Conservation (phyloP, 106 monocot species). For the Ottelia alismoides region DNA sequence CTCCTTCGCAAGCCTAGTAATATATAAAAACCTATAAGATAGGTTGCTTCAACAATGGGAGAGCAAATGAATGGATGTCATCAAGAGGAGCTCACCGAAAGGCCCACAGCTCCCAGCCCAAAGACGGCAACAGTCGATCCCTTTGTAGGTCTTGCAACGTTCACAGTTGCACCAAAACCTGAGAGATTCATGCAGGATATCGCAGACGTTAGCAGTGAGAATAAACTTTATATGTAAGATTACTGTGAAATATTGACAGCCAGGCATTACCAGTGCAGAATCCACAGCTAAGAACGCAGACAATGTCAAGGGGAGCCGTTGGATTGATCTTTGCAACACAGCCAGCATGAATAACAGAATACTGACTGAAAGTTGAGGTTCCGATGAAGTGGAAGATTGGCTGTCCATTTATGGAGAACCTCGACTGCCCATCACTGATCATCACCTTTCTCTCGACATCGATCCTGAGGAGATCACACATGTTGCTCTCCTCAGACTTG, state of each 20-base stretch:
- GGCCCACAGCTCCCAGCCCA: constrained; percentile 11
- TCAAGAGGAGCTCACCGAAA: constrained; percentile 8
- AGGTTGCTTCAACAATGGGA: too few species aligned
- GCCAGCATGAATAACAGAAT: constrained; percentile 65
- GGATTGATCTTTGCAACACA: constrained; percentile 51
- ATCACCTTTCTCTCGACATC: constrained; percentile 37
- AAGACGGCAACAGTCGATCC: constrained; percentile 7
- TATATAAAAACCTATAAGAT: too few species aligned
- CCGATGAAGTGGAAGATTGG: constrained; percentile 66
- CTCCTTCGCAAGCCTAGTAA: too few species aligned
- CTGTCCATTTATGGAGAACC: too few species aligned
- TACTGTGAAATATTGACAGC: constrained; percentile 57
- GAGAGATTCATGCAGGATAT: too few species aligned
- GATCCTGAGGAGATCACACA: constrained; percentile 31
- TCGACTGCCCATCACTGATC: constrained; percentile 26
- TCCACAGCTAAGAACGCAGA: constrained; percentile 77
- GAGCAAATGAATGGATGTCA: too few species aligned
- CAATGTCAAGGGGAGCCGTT: constrained; percentile 31
- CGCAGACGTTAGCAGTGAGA: too few species aligned
- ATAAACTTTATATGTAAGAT: too few species aligned
- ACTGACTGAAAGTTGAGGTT: constrained; percentile 76
- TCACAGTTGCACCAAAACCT: constrained; percentile 12
- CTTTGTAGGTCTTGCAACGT: constrained; percentile 6
- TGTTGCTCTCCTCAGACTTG: too few species aligned
- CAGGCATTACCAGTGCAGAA: too few species aligned